These are phyloP conservation scores for Coemansia sp. DNA, from an alignment of 371 early-diverging fungal species.

Conservation along the genomic window DNA sequence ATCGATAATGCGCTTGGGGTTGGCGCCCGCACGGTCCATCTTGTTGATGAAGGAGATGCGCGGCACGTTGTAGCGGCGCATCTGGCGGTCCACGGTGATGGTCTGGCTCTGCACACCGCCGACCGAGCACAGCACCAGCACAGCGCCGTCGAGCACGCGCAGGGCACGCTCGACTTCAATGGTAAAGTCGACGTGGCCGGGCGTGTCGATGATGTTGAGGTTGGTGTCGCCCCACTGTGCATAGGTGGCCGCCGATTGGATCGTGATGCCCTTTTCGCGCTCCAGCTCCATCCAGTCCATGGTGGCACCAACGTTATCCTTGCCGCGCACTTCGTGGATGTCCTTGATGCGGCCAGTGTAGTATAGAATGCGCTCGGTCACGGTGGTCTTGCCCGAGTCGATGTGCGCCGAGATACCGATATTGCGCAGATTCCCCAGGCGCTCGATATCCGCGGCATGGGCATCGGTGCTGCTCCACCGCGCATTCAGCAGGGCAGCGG, in stretches of 20 bases:
- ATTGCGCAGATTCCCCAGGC: conserved; percentile 75
- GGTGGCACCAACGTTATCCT: conserved; percentile 96
- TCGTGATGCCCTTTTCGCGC: conserved; percentile 94
- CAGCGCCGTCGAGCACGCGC: conserved; percentile 88
- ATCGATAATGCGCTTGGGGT: conserved; percentile 88
- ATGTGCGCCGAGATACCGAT: conserved; percentile 99
- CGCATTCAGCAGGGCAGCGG: conserved; percentile 14
- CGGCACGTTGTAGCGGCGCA: conserved; percentile 87
- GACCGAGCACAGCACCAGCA: conserved; percentile 82
- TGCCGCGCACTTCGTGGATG: conserved; percentile 96
- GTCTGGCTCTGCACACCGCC: conserved; percentile 92
- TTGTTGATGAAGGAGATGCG: conserved; percentile 89
- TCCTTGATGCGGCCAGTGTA: conserved; percentile 95
- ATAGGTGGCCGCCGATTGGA: conserved; percentile 88
- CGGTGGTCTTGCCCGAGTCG: conserved; percentile 97
- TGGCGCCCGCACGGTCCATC: conserved; percentile 93
- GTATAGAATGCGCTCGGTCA: conserved; percentile 95
- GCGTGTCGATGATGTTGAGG: conserved; percentile 90
- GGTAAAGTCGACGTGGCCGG: conserved; percentile 92
- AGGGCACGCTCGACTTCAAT: conserved; percentile 91
- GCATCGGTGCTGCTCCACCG: conserved; percentile 34
- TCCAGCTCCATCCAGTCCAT: conserved; percentile 99
- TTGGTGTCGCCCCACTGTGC: conserved; percentile 78
- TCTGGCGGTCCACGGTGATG: conserved; percentile 94
- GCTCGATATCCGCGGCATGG: conserved; percentile 44